These are phyloP conservation scores for Penicillium fimorum DNA, from an alignment of 495 filamentous ascomycete genomes.

Conservation along the genomic window DNA sequence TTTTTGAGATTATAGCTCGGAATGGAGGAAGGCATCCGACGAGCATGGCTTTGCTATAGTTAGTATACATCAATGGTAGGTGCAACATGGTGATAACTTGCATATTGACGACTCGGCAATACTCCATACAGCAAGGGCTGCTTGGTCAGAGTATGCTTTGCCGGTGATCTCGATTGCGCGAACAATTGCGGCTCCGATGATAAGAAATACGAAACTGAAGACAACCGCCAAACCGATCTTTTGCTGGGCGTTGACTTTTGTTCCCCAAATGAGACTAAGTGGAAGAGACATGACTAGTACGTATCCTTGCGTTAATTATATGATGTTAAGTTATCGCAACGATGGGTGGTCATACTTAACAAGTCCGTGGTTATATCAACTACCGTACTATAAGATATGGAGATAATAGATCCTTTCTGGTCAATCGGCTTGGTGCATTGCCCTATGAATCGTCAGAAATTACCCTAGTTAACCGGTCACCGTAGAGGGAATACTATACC, in stretches of 20 bases:
- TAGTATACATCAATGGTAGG: neutral
- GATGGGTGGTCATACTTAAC: slow-evolving; percentile 22
- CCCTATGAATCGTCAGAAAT: slow-evolving; percentile 10
- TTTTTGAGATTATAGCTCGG: slow-evolving; percentile 31
- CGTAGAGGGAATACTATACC: slow-evolving; percentile 1
- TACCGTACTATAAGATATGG: slow-evolving; percentile 44
- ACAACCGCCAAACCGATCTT: slow-evolving; percentile 33
- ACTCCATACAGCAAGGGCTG: slow-evolving; percentile 32
- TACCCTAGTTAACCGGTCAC: neutral
- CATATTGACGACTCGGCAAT: slow-evolving; percentile 34
- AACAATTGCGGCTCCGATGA: slow-evolving; percentile 33
- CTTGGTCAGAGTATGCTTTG: slow-evolving; percentile 23
- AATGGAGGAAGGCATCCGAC: slow-evolving; percentile 50
- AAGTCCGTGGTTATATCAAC: slow-evolving; percentile 44
- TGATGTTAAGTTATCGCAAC: neutral
- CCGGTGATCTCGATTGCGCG: slow-evolving; percentile 32
- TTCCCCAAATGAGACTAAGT: slow-evolving; percentile 28
- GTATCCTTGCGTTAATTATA: neutral
- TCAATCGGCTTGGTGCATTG: slow-evolving; percentile 22
- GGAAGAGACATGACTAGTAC: slow-evolving; percentile 36
- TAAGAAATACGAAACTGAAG: slow-evolving; percentile 33
- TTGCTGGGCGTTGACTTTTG: slow-evolving; percentile 28
- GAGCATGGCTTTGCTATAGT: slow-evolving; percentile 36
- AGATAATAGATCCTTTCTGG: slow-evolving; percentile 30
- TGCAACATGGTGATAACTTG: slow-evolving; percentile 10